phyloP scores from a whole-genome alignment of 768 basidiomycete species.

The Boletus tomentosulus region DNA sequence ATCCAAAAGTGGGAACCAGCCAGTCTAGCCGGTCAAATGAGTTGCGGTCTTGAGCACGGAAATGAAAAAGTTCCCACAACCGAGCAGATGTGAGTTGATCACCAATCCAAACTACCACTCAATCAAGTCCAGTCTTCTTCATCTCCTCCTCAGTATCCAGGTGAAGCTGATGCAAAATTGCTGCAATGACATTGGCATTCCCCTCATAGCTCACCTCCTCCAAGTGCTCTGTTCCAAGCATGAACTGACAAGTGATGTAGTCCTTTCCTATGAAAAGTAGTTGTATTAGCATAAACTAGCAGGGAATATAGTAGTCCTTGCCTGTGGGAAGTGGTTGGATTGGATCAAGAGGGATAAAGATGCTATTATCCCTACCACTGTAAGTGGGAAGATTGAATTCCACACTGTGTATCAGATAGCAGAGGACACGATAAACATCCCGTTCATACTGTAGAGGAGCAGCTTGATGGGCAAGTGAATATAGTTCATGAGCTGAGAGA shows the following conservation, averaged over 20 bases:
- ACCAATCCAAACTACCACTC: constrained; percentile 32
- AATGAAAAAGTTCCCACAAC: constrained; percentile 33
- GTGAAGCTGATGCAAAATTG: constrained; percentile 26
- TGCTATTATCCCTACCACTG: constrained; percentile 2
- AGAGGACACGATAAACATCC: constrained; percentile 19
- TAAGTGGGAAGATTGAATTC: constrained; percentile 32
- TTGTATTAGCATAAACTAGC: too few species aligned
- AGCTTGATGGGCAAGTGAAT: neutral
- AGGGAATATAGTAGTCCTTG: too few species aligned
- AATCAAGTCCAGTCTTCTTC: constrained; percentile 16
- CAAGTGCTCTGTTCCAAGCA: neutral
- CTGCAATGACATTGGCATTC: constrained; percentile 25
- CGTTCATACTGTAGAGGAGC: neutral
- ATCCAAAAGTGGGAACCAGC: constrained; percentile 33
- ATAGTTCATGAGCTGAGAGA: constrained; percentile 22
- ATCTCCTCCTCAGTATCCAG: constrained; percentile 16
- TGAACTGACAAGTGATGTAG: neutral
- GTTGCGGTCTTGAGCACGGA: constrained; percentile 34
- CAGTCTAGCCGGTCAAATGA: constrained; percentile 37
- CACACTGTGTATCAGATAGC: constrained; percentile 23
- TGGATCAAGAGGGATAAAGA: constrained; percentile 14
- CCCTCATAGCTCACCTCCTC: constrained; percentile 40
- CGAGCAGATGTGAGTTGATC: constrained; percentile 39
- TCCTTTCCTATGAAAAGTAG: too few species aligned
- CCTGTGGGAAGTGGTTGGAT: constrained; percentile 1